Percentiles rank a stretch among this genome's conserved stretches.
phyloP scores from a whole-genome alignment of 1,284 basidiomycete species.

The Phellopilus nigrolimitatus region DNA sequence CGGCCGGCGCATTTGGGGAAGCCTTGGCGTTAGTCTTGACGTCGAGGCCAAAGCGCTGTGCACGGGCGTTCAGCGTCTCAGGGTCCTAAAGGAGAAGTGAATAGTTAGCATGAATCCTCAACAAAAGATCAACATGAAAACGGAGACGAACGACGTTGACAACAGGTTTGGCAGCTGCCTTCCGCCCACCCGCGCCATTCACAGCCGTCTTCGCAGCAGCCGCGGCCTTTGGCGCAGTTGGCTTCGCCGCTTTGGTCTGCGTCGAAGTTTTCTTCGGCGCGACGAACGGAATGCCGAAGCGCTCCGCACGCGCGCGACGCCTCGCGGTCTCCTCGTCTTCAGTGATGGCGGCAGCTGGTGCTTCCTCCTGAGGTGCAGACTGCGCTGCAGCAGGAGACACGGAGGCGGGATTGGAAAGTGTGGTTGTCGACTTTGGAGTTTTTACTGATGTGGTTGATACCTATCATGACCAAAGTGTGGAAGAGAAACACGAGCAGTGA shows the following conservation, averaged over 20 bases:
- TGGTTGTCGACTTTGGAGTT: conserved; percentile 20
- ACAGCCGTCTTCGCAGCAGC: neutral
- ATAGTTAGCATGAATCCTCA: conserved; percentile 4
- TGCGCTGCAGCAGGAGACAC: conserved; percentile 17
- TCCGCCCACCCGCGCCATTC: conserved; percentile 1
- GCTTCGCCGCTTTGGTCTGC: neutral
- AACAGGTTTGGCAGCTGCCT: neutral
- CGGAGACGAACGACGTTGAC: conserved; percentile 23
- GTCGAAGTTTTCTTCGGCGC: conserved; percentile 31
- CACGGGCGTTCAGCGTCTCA: conserved; percentile 44
- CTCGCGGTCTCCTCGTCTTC: conserved; percentile 50
- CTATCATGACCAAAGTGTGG: too few relatives aligned
- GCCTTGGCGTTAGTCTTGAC: conserved; percentile 17
- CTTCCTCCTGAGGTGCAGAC: conserved; percentile 12
- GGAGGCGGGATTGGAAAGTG: conserved; percentile 15
- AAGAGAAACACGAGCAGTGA: too few relatives aligned
- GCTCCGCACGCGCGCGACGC: conserved; percentile 56
- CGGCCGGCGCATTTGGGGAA: conserved; percentile 3
- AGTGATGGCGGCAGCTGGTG: conserved; percentile 20
- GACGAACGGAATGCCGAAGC: conserved; percentile 64
- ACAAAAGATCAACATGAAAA: conserved; percentile 23
- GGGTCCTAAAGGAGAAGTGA: conserved; percentile 33
- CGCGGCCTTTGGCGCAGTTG: neutral
- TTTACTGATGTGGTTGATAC: too few relatives aligned
- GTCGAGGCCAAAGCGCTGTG: conserved; percentile 46